Evolutionary conservation across 1,139 yeast genomes (phyloP), one percentile per base, ranked within the genome.

Genomic region (Pichia sp.): DNA sequence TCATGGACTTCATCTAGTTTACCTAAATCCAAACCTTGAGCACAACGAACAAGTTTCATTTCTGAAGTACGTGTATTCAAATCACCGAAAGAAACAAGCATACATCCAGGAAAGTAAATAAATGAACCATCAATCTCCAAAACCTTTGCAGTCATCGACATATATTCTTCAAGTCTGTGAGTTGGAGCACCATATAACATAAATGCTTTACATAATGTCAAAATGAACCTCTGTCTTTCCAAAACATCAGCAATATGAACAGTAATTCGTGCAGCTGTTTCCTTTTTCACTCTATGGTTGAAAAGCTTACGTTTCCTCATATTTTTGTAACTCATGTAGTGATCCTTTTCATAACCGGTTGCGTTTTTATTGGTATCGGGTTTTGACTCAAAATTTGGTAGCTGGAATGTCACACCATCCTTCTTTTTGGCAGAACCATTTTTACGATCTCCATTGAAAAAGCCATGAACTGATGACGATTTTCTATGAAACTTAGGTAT

Each of bases 131-230:
- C 96, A 46, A 88, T 85, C 59, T 86, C 95, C 50, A 88, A 69
- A 5, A 87, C 95, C 48, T 95, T 73, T 27, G 95, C 81, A 0
- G 96, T 88, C 90, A 85, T 83, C 33, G 80, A 73, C 85, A 90
- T 78, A 62, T 86, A 88, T 59, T 87, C 97, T 61, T 90, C 97
- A 44, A 90, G 67, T 56, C 97, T 75, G 61, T 90, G 97, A 0
- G 96, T 86, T 5, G 97, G 97, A 0, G 97, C 97, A 23, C 97
- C 97, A 58, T 77, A 90, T 49, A 85, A 65, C 97, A 90, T 88
- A 46, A 88, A 70, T 0, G 95, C 95, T 44, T 85, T 77, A 61
- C 97, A 88, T 70, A 88, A 73, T 40, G 92, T 72, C 57, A 88
- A 66, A 47, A 90, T 81, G 56, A 90, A 90, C 45, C 90, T 68